These are phyloP conservation scores for Paratinospora sagittata DNA, from an alignment of 164 flowering plant species.

Conservation along the genomic window DNA sequence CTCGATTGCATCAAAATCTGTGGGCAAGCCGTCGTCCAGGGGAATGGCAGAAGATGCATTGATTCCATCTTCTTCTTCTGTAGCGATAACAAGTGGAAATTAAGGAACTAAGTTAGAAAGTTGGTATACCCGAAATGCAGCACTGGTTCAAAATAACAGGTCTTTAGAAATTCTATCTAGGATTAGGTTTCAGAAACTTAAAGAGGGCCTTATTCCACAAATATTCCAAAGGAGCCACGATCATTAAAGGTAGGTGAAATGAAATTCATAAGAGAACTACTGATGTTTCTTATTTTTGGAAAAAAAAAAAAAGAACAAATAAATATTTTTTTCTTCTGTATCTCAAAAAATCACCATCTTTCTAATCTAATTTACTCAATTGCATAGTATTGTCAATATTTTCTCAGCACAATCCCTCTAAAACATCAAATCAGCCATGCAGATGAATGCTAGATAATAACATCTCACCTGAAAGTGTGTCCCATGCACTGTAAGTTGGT, in stretches of 20 bases:
- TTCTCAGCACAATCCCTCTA: background rate
- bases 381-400: background rate
- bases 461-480: conserved; percentile 62
- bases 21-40: conserved; percentile 65
- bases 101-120: background rate
- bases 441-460: background rate
- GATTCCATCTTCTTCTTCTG: conserved; percentile 54
- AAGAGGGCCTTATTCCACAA: background rate
- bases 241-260: background rate
- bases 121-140: background rate
- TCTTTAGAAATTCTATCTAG: background rate
- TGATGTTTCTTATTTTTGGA: background rate
- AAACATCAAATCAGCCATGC: background rate
- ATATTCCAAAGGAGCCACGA: background rate
- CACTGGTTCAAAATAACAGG: too few species aligned
- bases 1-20: conserved; percentile 77
- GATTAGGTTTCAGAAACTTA: background rate
- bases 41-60: conserved; percentile 72
- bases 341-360: background rate
- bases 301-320: background rate
- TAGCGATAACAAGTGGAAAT: background rate
- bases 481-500: conserved; percentile 47
- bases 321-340: background rate
- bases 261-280: too few species aligned
- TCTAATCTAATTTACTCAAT: too few species aligned